These are phyloP conservation scores for Sporothrix euskadiensis DNA, from an alignment of 2,329 filamentous ascomycete species.

Conservation along the genomic window DNA sequence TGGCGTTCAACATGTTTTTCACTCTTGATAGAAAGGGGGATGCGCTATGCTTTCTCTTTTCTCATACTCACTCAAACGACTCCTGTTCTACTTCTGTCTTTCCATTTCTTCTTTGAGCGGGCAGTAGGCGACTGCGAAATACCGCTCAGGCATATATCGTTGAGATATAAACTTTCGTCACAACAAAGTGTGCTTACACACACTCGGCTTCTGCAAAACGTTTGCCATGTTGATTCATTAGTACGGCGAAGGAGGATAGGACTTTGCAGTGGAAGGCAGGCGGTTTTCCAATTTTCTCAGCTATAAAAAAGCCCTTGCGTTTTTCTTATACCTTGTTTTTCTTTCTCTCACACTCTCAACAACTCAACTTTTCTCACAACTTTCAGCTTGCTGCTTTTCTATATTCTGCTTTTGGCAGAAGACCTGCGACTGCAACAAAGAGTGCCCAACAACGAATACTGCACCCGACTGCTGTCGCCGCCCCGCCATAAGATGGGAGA, in stretches of 20 bases:
- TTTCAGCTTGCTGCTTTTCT: neutral
- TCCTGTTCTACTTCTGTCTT: neutral
- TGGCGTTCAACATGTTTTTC: neutral
- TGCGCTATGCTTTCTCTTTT: neutral
- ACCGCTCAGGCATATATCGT: neutral
- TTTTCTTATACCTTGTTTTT: neutral
- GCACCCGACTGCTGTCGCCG: neutral
- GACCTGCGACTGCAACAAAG: neutral
- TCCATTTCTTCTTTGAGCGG: neutral
- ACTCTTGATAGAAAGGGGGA: conserved; percentile 3
- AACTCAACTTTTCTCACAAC: neutral
- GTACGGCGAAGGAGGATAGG: neutral
- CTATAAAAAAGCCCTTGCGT: neutral
- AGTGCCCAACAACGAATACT: neutral
- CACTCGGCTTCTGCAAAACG: neutral
- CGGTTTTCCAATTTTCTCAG: neutral
- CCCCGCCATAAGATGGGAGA: neutral
- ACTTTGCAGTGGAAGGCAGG: neutral
- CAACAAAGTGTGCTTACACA: neutral
- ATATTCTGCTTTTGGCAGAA: neutral
- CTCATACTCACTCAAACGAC: neutral
- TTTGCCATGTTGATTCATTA: neutral
- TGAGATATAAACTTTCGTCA: neutral
- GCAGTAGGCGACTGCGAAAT: neutral
- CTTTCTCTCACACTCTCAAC: neutral